Evolutionary conservation across 768 basidiomycete genomes (phyloP).

Genomic region (Boletus sp.): DNA sequence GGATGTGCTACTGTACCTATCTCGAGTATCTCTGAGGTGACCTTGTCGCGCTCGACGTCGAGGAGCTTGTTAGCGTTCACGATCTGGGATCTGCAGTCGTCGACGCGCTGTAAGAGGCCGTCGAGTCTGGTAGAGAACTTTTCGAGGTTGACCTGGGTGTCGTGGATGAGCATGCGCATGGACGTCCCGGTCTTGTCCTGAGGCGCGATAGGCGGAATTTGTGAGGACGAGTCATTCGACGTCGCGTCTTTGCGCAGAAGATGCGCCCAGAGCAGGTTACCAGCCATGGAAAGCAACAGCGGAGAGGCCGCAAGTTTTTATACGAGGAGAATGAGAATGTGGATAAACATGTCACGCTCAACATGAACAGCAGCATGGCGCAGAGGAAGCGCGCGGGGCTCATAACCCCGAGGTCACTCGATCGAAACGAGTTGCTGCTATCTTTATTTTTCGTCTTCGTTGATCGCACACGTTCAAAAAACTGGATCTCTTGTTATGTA

Average conservation of each 20-base stretch:
- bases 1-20: neutral
- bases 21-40: slow-evolving; percentile 47
- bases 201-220: slow-evolving; percentile 42
- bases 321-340: no score
- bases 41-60: slow-evolving; percentile 55
- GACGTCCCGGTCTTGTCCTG: slow-evolving; percentile 67
- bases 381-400: slow-evolving; percentile 49
- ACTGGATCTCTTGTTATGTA: no score
- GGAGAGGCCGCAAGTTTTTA: no score
- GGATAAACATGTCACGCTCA: fast-evolving
- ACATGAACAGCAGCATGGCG: slow-evolving; percentile 40
- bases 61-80: slow-evolving; percentile 54
- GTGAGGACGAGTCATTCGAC: slow-evolving; percentile 19
- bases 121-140: slow-evolving; percentile 59
- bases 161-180: slow-evolving; percentile 69
- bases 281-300: slow-evolving; percentile 14
- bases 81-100: slow-evolving; percentile 54
- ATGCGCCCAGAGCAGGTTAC: slow-evolving; percentile 50
- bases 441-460: neutral
- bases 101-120: slow-evolving; percentile 48
- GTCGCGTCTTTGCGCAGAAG: slow-evolving; percentile 46
- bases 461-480: neutral
- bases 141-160: slow-evolving; percentile 71
- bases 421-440: slow-evolving; percentile 47
- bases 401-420: slow-evolving; percentile 50